phyloP scores from a whole-genome alignment of 1,139 yeast genomes.

The Candida sanyaensis region DNA sequence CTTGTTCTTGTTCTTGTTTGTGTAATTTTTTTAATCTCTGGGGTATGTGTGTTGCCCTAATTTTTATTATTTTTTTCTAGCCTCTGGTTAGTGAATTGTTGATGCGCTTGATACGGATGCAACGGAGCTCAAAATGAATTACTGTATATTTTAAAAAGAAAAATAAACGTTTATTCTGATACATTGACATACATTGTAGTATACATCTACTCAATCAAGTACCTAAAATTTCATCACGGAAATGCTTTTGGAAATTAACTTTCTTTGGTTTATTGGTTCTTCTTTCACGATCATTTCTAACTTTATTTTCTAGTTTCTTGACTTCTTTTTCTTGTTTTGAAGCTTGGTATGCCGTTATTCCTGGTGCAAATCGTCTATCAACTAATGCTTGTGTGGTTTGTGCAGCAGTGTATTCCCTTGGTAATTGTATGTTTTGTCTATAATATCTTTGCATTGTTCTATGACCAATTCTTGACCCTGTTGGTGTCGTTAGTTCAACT shows the following conservation, averaged over 20 bases:
- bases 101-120: background rate
- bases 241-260: constrained; percentile 39
- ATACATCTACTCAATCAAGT: constrained; percentile 7
- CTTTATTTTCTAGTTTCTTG: constrained; percentile 25
- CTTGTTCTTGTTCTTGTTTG: too few relatives aligned
- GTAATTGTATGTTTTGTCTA: constrained; percentile 37
- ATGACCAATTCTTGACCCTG: constrained; percentile 53
- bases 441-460: constrained; percentile 46
- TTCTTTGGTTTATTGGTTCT: constrained; percentile 29
- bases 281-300: constrained; percentile 27
- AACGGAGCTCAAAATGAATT: background rate
- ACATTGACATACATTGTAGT: too few relatives aligned
- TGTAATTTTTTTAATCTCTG: background rate
- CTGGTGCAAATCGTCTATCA: constrained; percentile 45
- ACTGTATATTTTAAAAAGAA: too few relatives aligned
- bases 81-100: too few relatives aligned
- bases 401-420: constrained; percentile 28
- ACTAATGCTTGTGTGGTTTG: constrained; percentile 39
- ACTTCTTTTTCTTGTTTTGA: constrained; percentile 38
- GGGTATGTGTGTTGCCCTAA: background rate
- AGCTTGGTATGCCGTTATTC: constrained; percentile 31
- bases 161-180: too few relatives aligned
- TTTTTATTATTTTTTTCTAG: background rate
- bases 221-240: constrained; percentile 40
- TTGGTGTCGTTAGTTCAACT: constrained; percentile 44